Evolutionary conservation across 441 rosid genomes (phyloP), one percentile per base, ranked within the genome.

Genomic region (Gossypium aridum): DNA sequence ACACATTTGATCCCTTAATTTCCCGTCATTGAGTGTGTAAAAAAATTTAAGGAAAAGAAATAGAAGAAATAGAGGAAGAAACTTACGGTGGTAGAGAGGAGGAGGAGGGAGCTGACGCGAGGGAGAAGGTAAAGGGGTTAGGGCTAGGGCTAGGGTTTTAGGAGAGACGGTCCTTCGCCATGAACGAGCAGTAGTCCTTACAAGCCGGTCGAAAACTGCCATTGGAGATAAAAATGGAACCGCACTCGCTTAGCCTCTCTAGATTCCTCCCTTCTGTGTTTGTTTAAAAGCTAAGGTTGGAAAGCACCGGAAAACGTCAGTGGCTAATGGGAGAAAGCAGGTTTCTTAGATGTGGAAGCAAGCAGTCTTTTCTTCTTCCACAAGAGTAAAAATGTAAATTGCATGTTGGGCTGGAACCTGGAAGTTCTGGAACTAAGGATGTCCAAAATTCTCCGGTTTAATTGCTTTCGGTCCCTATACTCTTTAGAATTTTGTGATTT

Each of bases 201-300:
- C 57, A 34, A 89, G 77, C 75, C 87, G 76, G 56, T 78, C 71
- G 10, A 81, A 65, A 76, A 78, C 64, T 60, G 84, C 80, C 93
- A 87, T 87, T n/a, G 70, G 31, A 73, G 66, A 37, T 20, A 23
- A 17, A 14, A 51, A 16, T 51, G 55, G 45, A 49, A 3, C 64
- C n/a, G 22, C 0, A 47, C 53, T 43, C 10, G 10, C 67, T 65
- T 23, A 65, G 54, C 51, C 16, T 47, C 56, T 13, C 39, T 51
- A 39, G 45, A 39, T 39, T 39, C 45, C 12, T n/a, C 23, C 0
- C 5, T 3, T 2, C 6, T 17, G 7, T 28, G 7, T 14, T 5
- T 6, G 65, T 14, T 16, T 16, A 9, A 23, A 56, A 8, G 45
- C 45, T 39, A 39, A 8, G 12, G 45, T 39, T 39, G 45, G 45